Conservation (phyloP, 176 grass and related monocot genomes). For the Ampelocalamus luodianensis region DNA sequence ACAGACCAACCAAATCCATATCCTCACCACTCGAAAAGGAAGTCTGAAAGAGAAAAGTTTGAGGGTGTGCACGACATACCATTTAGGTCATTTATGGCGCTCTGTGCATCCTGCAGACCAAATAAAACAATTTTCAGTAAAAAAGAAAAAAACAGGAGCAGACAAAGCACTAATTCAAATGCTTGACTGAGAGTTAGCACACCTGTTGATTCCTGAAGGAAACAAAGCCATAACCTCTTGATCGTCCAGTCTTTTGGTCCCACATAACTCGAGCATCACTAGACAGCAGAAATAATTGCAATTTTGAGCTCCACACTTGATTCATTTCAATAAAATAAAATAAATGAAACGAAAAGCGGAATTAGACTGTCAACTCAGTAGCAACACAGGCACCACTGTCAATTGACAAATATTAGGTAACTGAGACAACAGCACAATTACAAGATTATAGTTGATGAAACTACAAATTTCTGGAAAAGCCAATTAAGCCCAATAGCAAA, state of each 20-base stretch:
- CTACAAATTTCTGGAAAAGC: conserved; percentile 21
- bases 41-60: background rate
- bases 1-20: background rate
- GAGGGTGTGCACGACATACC: conserved; percentile 40
- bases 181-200: background rate
- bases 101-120: conserved; percentile 75
- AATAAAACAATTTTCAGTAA: conserved; percentile 18
- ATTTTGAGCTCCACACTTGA: background rate
- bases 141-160: background rate
- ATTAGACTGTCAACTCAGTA: background rate
- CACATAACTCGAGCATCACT: conserved; percentile 93
- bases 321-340: background rate
- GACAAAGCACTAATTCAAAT: conserved; percentile 19
- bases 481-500: conserved; percentile 8
- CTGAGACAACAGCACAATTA: background rate
- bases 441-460: background rate
- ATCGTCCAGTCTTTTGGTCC: conserved; percentile 86
- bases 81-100: conserved; percentile 80
- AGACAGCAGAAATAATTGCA: conserved; percentile 14
- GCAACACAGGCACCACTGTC: background rate
- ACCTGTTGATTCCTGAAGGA: conserved; percentile 92
- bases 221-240: conserved; percentile 91
- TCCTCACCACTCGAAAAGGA: background rate
- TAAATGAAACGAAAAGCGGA: background rate
- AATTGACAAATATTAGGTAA: background rate